Conservation (phyloP, 345 rosid genomes). For the Aurinia saxatilis region DNA sequence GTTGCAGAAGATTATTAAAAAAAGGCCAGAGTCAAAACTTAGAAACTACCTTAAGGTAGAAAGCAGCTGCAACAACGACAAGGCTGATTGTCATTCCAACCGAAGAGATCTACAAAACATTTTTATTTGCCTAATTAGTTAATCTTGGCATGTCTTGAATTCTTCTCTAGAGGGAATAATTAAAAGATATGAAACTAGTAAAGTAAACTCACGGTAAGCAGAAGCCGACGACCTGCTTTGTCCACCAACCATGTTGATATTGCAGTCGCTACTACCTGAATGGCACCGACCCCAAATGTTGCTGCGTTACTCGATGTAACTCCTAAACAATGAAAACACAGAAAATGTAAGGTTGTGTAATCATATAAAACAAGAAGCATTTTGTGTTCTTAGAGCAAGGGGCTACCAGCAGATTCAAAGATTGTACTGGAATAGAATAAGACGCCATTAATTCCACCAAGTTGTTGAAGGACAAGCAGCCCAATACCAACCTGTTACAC, state of each 20-base stretch:
- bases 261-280: constrained; percentile 92
- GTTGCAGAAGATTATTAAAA: constrained; percentile 1
- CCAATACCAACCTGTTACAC: constrained; percentile 81
- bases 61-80: constrained; percentile 65
- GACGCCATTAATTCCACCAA: constrained; percentile 82
- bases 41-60: constrained; percentile 51
- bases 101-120: constrained; percentile 56
- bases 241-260: constrained; percentile 84
- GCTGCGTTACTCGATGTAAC: constrained; percentile 73
- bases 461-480: constrained; percentile 83
- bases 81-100: constrained; percentile 79
- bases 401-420: constrained; percentile 80
- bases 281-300: constrained; percentile 74
- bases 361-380: not conserved
- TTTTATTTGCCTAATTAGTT: not conserved
- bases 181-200: not conserved
- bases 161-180: not conserved
- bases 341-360: not conserved
- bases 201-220: constrained; percentile 65
- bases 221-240: constrained; percentile 77
- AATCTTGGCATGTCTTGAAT: not conserved
- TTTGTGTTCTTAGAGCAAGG: not conserved
- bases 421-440: constrained; percentile 82
- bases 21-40: too few species aligned
- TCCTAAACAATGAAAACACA: constrained; percentile 42